phyloP scores from a whole-genome alignment of 202 grass and related monocot species.

The Cymbopogon flexuosus region DNA sequence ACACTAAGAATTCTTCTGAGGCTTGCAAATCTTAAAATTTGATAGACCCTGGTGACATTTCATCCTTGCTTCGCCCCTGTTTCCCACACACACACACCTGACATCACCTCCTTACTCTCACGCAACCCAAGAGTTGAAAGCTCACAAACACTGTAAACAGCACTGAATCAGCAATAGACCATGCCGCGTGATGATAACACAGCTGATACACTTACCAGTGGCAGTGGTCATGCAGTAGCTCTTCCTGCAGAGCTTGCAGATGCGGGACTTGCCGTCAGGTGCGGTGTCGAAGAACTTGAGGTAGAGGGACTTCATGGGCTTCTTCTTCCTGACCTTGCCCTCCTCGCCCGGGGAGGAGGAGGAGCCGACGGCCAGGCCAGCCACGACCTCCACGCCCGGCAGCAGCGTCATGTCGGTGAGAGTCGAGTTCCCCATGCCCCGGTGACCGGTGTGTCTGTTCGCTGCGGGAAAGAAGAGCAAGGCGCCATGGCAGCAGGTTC shows the following conservation, averaged over 20 bases:
- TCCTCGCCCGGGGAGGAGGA: constrained; percentile 7
- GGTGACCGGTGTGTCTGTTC: neutral
- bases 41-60: too few species aligned
- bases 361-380: constrained; percentile 10
- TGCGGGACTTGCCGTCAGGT: constrained; percentile 60
- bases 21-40: too few species aligned
- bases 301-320: constrained; percentile 86
- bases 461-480: neutral
- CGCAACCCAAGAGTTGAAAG: neutral
- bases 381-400: constrained; percentile 37
- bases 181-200: neutral
- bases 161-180: neutral
- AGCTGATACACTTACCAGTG: constrained; percentile 47
- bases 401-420: constrained; percentile 66
- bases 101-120: neutral
- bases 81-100: neutral
- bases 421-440: constrained; percentile 45
- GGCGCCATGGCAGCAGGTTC: neutral
- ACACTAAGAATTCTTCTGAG: neutral
- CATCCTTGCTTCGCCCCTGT: too few species aligned
- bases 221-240: constrained; percentile 87
- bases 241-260: constrained; percentile 87
- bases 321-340: constrained; percentile 68
- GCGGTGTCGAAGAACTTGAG: constrained; percentile 84
- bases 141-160: neutral